Conservation (phyloP, 495 filamentous ascomycete genomes). For the Glarea lozoyensis region DNA sequence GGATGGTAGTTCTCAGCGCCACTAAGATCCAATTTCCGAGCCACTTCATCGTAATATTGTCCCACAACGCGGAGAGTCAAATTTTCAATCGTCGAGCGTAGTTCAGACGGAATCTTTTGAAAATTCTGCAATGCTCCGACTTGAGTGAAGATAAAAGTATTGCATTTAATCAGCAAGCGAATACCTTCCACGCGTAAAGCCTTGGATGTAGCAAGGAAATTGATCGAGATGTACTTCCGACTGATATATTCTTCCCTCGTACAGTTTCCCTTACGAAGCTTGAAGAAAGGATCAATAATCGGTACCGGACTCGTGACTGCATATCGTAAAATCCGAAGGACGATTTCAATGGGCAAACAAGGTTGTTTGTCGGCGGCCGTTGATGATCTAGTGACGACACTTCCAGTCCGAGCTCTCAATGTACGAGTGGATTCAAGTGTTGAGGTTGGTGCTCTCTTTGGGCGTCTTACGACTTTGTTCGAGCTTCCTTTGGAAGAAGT, state of each 20-base stretch:
- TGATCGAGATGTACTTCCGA: constrained; percentile 29
- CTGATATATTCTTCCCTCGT: constrained; percentile 26
- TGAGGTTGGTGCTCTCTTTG: too few relatives aligned
- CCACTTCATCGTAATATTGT: constrained; percentile 36
- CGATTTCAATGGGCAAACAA: constrained; percentile 34
- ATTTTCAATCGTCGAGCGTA: constrained; percentile 27
- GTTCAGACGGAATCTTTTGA: constrained; percentile 21
- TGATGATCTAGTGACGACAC: too few relatives aligned
- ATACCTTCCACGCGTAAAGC: constrained; percentile 32
- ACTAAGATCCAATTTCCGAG: constrained; percentile 21
- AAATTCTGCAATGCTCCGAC: constrained; percentile 32
- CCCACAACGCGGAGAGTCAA: constrained; percentile 37
- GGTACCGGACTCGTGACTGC: constrained; percentile 32
- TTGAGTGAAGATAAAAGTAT: constrained; percentile 37
- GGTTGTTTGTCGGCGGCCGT: too few relatives aligned
- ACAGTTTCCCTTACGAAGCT: constrained; percentile 23
- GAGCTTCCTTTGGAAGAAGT: too few relatives aligned
- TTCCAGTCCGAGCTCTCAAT: too few relatives aligned
- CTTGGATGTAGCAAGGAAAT: constrained; percentile 28
- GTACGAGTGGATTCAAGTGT: too few relatives aligned
- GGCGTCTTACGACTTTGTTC: too few relatives aligned
- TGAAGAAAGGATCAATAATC: constrained; percentile 38
- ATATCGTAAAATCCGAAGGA: constrained; percentile 32
- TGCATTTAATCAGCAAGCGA: constrained; percentile 32
- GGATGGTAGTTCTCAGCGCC: constrained; percentile 23